Evolutionary conservation across 179 eudicot species (phyloP).

Genomic region (Silene noctiflora): DNA sequence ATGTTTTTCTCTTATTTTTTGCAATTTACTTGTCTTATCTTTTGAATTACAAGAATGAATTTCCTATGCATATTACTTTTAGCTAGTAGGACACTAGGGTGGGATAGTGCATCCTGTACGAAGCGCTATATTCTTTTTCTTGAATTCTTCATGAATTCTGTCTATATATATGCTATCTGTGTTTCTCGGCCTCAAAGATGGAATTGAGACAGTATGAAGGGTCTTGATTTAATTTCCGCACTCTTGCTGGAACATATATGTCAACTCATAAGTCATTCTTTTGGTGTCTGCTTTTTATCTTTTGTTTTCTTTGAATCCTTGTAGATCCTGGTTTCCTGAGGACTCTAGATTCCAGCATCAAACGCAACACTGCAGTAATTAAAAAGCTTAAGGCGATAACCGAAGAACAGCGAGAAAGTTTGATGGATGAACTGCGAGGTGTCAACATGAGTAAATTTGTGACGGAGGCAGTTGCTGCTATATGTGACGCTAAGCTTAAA

Average conservation of each 20-base stretch:
- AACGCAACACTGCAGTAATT: slow-evolving; percentile 97
- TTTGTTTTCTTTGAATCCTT: background rate
- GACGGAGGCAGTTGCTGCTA: slow-evolving; percentile 94
- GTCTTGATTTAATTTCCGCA: background rate
- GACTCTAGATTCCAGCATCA: slow-evolving; percentile 94
- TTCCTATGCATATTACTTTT: background rate
- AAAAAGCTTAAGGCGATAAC: slow-evolving; percentile 94
- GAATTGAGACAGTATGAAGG: background rate
- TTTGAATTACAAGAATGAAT: background rate
- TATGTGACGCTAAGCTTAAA: slow-evolving; percentile 92
- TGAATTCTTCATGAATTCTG: background rate
- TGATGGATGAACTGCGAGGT: slow-evolving; percentile 87
- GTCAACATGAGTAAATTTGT: slow-evolving; percentile 98
- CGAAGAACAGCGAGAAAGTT: slow-evolving; percentile 92
- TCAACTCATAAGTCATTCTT: background rate
- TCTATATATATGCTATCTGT: background rate
- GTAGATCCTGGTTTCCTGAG: slow-evolving; percentile 74
- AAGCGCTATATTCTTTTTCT: background rate
- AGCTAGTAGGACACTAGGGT: background rate
- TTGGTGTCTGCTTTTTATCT: background rate
- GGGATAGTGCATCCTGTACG: background rate
- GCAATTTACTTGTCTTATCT: background rate
- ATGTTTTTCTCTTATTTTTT: background rate
- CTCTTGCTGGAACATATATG: background rate
- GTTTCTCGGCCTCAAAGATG: background rate